Evolutionary conservation across 371 early-diverging fungal species (phyloP).

Genomic region (Mucor lusitanicus): DNA sequence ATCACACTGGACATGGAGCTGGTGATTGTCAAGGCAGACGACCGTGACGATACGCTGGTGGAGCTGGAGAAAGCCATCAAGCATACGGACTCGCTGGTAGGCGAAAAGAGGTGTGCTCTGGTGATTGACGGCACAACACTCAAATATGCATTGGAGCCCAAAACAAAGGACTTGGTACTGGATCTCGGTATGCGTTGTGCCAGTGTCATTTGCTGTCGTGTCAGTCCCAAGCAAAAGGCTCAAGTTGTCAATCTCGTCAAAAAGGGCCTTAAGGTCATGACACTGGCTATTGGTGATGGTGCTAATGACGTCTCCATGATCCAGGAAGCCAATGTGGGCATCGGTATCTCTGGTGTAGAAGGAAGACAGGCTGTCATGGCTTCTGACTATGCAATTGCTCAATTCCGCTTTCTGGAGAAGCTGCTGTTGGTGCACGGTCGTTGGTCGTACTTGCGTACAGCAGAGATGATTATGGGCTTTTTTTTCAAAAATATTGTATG

Average conservation of each 20-base stretch:
- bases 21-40: constrained; percentile 65
- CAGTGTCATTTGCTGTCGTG: constrained; percentile 86
- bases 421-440: constrained; percentile 83
- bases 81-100: constrained; percentile 2
- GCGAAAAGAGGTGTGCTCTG: constrained; percentile 56
- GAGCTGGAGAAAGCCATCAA: constrained; percentile 39
- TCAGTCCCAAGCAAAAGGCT: constrained; percentile 91
- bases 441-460: constrained; percentile 80
- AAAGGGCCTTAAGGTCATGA: constrained; percentile 69
- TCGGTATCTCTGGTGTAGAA: constrained; percentile 94
- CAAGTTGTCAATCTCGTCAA: constrained; percentile 68
- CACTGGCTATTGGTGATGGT: constrained; percentile 87
- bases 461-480: constrained; percentile 77
- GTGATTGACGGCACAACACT: constrained; percentile 92
- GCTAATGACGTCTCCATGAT: constrained; percentile 97
- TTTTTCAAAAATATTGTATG: constrained; percentile 84
- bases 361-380: constrained; percentile 92
- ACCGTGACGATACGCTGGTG: constrained; percentile 58
- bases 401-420: constrained; percentile 76
- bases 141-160: constrained; percentile 72
- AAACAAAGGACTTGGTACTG: constrained; percentile 58
- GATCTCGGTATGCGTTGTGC: constrained; percentile 69
- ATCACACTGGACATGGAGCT: constrained; percentile 64
- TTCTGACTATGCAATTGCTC: constrained; percentile 87
- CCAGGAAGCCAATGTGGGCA: constrained; percentile 86